Conservation (phyloP, 2,329 filamentous ascomycete species). For the Alternaria gansuensis region DNA sequence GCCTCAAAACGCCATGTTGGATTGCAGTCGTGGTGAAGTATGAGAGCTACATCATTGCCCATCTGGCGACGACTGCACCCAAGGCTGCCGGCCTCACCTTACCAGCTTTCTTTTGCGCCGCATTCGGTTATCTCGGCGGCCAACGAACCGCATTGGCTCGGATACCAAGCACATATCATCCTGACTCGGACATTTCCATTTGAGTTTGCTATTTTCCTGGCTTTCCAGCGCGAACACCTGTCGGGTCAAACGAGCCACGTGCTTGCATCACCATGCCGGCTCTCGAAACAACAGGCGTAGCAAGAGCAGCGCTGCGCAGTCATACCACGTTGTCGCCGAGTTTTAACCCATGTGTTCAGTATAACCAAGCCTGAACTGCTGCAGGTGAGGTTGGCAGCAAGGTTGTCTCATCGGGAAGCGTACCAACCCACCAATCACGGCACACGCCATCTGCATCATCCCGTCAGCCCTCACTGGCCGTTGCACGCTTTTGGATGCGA, state of each 20-base stretch:
- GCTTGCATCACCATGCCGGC: not conserved
- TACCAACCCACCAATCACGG: conserved; percentile 27
- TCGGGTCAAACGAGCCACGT: not conserved
- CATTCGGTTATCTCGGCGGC: not conserved
- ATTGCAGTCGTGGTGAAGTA: conserved; percentile 12
- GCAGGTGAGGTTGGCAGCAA: conserved; percentile 33
- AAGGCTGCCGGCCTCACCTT: conserved; percentile 14
- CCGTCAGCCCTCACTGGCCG: conserved; percentile 28
- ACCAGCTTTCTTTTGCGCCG: conserved; percentile 12
- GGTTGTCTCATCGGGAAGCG: conserved; percentile 29
- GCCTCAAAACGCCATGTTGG: not conserved
- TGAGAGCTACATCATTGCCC: conserved; percentile 17
- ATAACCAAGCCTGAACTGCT: conserved; percentile 11
- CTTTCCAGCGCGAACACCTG: conserved; percentile 8
- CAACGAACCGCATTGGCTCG: conserved; percentile 6
- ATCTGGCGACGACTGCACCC: conserved; percentile 14
- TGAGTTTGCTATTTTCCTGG: not conserved
- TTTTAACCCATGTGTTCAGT: not conserved
- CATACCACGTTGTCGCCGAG: not conserved
- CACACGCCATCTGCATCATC: conserved; percentile 18
- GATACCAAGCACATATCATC: conserved; percentile 3
- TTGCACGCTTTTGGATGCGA: conserved; percentile 28
- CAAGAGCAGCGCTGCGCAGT: conserved; percentile 1
- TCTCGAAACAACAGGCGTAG: conserved; percentile 2
- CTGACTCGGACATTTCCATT: not conserved